A percentile compares a stretch with the other conserved stretches of the same genome.
Conservation (phyloP, 148 eudicot genomes). For the Cornus suecica region DNA sequence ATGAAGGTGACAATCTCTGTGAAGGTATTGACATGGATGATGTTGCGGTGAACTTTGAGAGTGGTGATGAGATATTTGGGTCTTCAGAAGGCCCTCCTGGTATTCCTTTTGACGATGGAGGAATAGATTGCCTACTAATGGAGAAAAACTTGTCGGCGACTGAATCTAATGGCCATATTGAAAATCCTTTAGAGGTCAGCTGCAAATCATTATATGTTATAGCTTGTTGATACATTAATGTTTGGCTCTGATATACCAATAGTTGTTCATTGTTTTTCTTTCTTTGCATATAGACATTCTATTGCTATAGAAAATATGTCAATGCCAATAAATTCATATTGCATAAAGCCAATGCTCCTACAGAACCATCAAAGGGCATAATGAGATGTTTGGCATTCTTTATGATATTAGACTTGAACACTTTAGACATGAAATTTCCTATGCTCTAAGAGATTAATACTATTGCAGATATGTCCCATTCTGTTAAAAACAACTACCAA, state of each 20-base stretch:
- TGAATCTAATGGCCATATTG: slow-evolving; percentile 30
- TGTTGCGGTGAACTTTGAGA: slow-evolving; percentile 33
- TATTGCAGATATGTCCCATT: background rate
- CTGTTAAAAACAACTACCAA: background rate
- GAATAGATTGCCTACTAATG: slow-evolving; percentile 21
- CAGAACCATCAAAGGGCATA: background rate
- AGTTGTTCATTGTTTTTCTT: background rate
- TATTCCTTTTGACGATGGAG: slow-evolving; percentile 24
- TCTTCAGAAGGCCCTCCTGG: slow-evolving; percentile 23
- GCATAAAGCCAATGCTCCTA: background rate
- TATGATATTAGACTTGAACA: background rate
- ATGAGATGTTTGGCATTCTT: background rate
- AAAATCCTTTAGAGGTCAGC: slow-evolving; percentile 36
- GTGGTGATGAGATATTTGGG: slow-evolving; percentile 32
- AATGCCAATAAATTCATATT: background rate
- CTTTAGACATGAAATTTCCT: background rate
- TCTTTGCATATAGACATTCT: background rate
- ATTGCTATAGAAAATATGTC: background rate
- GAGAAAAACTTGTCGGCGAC: slow-evolving; percentile 34
- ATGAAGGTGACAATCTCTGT: slow-evolving; percentile 37
- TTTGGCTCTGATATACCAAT: background rate
- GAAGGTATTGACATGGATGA: slow-evolving; percentile 38
- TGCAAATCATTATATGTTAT: slow-evolving; percentile 10
- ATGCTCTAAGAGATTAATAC: background rate
- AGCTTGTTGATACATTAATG: background rate